Conservation (phyloP, 306 rosid genomes). For the Gastrolobium villosum region DNA sequence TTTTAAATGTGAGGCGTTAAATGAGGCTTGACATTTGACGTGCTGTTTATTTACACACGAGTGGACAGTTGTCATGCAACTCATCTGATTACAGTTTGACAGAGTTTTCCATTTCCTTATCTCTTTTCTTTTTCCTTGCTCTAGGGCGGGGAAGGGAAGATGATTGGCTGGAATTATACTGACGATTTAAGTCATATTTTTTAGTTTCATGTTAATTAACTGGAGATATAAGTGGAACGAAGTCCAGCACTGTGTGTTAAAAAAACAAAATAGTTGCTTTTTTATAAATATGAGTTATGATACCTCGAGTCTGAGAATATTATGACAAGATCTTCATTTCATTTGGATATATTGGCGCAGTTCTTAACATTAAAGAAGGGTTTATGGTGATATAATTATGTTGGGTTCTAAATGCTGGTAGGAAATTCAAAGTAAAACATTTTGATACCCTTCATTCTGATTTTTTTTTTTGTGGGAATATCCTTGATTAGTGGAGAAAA, state of each 20-base stretch:
- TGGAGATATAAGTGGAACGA: background rate
- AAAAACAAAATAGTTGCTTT: constrained; percentile 24
- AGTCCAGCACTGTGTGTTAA: background rate
- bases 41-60: constrained; percentile 24
- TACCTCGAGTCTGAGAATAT: constrained; percentile 19
- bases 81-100: constrained; percentile 31
- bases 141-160: constrained; percentile 21
- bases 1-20: constrained; percentile 30
- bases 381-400: constrained; percentile 16
- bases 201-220: constrained; percentile 10
- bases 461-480: background rate
- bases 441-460: constrained; percentile 12
- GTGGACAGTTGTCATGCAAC: constrained; percentile 28
- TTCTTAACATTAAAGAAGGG: constrained; percentile 19
- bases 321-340: constrained; percentile 12
- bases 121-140: constrained; percentile 1
- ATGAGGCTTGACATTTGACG: constrained; percentile 33
- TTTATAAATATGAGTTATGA: constrained; percentile 4
- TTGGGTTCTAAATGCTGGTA: constrained; percentile 6
- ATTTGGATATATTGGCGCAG: constrained; percentile 31
- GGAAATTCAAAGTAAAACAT: constrained; percentile 13
- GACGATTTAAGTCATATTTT: constrained; percentile 24
- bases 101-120: constrained; percentile 7
- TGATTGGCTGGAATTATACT: constrained; percentile 32
- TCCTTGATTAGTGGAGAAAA: constrained; percentile 13